A percentile compares a stretch with the other conserved stretches of the same genome.
Conservation (phyloP, 495 filamentous ascomycete species). For the Hypoxylon perforatum region DNA sequence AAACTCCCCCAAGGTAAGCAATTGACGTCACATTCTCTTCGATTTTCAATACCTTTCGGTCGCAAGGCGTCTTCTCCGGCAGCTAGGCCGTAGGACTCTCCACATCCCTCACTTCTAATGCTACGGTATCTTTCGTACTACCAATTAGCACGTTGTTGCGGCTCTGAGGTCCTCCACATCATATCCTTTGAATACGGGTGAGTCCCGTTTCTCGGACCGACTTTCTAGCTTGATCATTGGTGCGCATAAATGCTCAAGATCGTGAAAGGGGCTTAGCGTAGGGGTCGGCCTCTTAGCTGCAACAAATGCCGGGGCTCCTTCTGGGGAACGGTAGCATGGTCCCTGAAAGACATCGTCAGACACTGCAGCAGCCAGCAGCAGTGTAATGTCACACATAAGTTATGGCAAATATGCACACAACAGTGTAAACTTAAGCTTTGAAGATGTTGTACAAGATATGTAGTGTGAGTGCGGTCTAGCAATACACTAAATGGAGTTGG, state of each 20-base stretch:
- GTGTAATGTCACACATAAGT: too few species aligned
- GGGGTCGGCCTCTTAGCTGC: constrained; percentile 8
- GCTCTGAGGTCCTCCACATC: constrained; percentile 26
- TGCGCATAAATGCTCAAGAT: constrained; percentile 31
- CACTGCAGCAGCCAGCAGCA: neutral
- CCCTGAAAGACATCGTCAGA: constrained; percentile 6
- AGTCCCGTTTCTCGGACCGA: constrained; percentile 28
- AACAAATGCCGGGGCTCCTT: constrained; percentile 29
- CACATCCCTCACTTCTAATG: constrained; percentile 21
- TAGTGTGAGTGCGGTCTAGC: too few species aligned
- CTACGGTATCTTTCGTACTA: constrained; percentile 21
- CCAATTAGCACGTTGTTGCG: constrained; percentile 31
- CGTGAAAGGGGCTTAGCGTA: constrained; percentile 23
- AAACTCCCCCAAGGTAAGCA: constrained; percentile 36
- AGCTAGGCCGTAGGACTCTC: constrained; percentile 20
- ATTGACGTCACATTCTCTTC: constrained; percentile 33
- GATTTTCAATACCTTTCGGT: constrained; percentile 30
- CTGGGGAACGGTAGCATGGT: constrained; percentile 21
- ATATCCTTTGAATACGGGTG: constrained; percentile 25
- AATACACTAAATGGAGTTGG: too few species aligned
- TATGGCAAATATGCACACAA: too few species aligned
- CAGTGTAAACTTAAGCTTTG: too few species aligned
- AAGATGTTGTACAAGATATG: too few species aligned
- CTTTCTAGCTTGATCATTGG: constrained; percentile 29
- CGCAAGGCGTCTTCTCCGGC: constrained; percentile 17